These are phyloP conservation scores for Alternaria ventricosa DNA, from an alignment of 2,329 filamentous ascomycete species.

Conservation along the genomic window DNA sequence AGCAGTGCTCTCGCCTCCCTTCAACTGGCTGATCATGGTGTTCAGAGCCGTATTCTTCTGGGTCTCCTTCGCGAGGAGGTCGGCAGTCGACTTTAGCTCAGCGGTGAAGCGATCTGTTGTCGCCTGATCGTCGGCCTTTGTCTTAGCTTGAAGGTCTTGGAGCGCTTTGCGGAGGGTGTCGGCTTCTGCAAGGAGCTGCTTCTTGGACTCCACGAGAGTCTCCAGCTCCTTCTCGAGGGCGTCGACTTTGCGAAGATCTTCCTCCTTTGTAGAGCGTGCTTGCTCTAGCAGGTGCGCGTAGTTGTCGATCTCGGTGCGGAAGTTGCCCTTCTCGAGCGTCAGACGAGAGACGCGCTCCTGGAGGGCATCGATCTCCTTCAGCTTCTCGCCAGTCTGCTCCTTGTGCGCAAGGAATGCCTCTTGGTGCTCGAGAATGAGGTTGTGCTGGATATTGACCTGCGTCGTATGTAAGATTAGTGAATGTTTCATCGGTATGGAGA, in stretches of 20 bases:
- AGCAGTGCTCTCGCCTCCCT: constrained; percentile 11
- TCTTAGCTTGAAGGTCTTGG: constrained; percentile 21
- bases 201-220: constrained; percentile 20
- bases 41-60: constrained; percentile 27
- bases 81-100: constrained; percentile 24
- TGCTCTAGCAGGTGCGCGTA: constrained; percentile 21
- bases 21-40: constrained; percentile 14
- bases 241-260: constrained; percentile 12
- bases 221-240: constrained; percentile 25
- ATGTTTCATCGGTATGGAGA: not conserved
- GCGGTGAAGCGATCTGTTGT: constrained; percentile 20
- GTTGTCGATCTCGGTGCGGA: constrained; percentile 33
- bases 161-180: constrained; percentile 22
- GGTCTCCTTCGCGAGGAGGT: constrained; percentile 26
- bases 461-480: not conserved
- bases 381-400: constrained; percentile 19
- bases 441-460: constrained; percentile 31
- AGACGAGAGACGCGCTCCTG: constrained; percentile 36
- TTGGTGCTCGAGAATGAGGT: constrained; percentile 37
- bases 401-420: constrained; percentile 36
- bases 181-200: constrained; percentile 21
- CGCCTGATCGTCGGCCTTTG: constrained; percentile 20
- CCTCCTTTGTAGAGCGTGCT: constrained; percentile 9
- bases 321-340: constrained; percentile 37
- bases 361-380: constrained; percentile 29